Evolutionary conservation across 2,329 filamentous ascomycete species (phyloP), one percentile per base, ranked within the genome.

Genomic region (Nemania sp.): DNA sequence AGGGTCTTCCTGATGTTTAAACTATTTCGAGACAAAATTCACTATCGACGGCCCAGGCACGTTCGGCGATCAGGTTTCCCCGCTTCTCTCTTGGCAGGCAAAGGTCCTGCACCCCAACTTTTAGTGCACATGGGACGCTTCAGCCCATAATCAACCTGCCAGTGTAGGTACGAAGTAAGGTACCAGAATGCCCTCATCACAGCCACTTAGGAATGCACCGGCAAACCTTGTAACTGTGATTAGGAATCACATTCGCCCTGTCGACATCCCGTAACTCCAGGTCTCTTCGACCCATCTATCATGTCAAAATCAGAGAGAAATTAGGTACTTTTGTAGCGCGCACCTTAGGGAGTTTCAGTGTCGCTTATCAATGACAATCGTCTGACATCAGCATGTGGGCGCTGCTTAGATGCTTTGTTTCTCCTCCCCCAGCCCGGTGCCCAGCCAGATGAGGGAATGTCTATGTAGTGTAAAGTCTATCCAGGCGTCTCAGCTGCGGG

Each of bases 381-480:
- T 65, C 64, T 64, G 64, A 64, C 64, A 64, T 65, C 64, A 66
- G 64, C 64, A 37, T 18, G 35, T 12, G 39, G 43, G 42, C 46
- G 46, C n/a, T 34, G 35, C 11, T 35, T 39, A 29, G 25, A 7
- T 29, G 7, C 7, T 29, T 29, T 34, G 20, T 51, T 52, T 55
- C 25, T 48, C 20, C 52, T 43, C 35, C 25, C 25, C 25, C 25
- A 29, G 25, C 25, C 25, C 35, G 11, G 35, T 51, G 11, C 46
- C 57, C 60, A 62, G 65, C 63, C 59, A 54, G 50, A 60, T 54
- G 52, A 55, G 54, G 50, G 63, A 61, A 66, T 62, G 54, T 13
- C 35, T 34, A 50, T 42, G 54, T 43, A 39, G 51, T 40, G 25
- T 29, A 29, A 29, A 29, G 25, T n/a, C n/a, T 29, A 29, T 7